Evolutionary conservation across 2,329 filamentous ascomycete genomes (phyloP), one percentile per base, ranked within the genome.

Genomic region (Clonostachys byssicola): DNA sequence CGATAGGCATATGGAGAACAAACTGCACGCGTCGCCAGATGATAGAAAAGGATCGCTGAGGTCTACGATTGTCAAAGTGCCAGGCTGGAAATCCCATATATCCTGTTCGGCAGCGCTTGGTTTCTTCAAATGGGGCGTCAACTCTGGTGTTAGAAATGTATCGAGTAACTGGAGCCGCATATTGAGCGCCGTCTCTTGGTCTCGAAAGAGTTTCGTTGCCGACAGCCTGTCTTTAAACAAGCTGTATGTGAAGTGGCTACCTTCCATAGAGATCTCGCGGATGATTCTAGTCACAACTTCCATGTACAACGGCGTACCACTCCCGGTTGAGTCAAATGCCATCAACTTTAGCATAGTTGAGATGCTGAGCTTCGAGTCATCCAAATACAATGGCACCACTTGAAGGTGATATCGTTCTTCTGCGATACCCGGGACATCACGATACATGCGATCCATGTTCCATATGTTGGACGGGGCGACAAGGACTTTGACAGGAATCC

Each of bases 21-120:
- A 67, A 0, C 79, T 72, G 56, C 88, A 92, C 0, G 86, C 86
- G 38, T 78, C 81, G 20, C 82, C 77, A 0, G 80, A 62, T 1
- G 83, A 83, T 5, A 91, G 70, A 53, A 85, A 89, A 0, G 86
- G 84, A 58, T 86, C 88, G 1, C 81, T 88, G 0, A 94, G 67
- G 55, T 94, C 88, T 6, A 91, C 56, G 16, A 72, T 65, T 6
- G 66, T 72, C 7, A 72, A 56, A 34, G 62, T 60, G 5, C 65
- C 61, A 12, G 59, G 44, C 52, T 62, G 35, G 46, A 38, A 40
- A 5, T 41, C 39, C 54, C 57, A 60, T n/a, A 46, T 13, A n/a
- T 49, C 53, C 20, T 51, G 51, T 5, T 9, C 40, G n/a, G n/a
- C 45, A 8, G 14, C 2, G 2, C n/a, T 7, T 6, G 30, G 44